Conservation (phyloP, 2,329 filamentous ascomycete genomes). For the Lecanoromycetidae sp. region DNA sequence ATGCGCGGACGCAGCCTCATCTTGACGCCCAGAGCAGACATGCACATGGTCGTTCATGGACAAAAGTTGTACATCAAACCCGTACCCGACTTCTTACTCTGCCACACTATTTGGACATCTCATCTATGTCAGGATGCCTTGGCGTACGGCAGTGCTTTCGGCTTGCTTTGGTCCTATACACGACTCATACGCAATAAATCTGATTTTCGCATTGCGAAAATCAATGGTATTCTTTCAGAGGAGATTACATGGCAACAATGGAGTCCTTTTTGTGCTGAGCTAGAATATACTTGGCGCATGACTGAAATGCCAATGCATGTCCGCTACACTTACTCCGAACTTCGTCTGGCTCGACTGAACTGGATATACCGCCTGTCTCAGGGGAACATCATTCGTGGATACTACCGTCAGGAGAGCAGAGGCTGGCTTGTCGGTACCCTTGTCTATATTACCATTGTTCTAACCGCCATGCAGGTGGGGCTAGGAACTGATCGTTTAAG, state of each 20-base stretch:
- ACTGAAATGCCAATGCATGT: conserved; percentile 21
- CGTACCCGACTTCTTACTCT: conserved; percentile 29
- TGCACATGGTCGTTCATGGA: conserved; percentile 34
- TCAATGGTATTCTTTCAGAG: conserved; percentile 24
- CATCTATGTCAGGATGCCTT: conserved; percentile 14
- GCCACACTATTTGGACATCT: conserved; percentile 25
- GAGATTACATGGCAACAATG: conserved; percentile 22
- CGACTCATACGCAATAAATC: conserved; percentile 18
- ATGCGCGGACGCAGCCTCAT: conserved; percentile 30
- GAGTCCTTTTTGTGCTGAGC: conserved; percentile 18
- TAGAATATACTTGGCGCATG: not conserved
- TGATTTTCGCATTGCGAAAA: conserved; percentile 19
- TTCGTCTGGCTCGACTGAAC: conserved; percentile 28
- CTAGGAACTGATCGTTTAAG: conserved; percentile 21
- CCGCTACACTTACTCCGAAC: conserved; percentile 34
- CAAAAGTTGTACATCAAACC: conserved; percentile 34
- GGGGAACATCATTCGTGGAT: conserved; percentile 20
- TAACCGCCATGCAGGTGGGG: conserved; percentile 27
- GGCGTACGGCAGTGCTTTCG: conserved; percentile 22
- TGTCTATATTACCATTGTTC: conserved; percentile 23
- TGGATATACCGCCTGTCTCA: conserved; percentile 20
- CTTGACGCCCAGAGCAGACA: conserved; percentile 30
- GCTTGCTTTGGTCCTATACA: conserved; percentile 20
- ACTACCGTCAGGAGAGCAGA: too few relatives aligned
- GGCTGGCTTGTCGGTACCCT: conserved; percentile 19